A percentile compares a stretch with the other conserved stretches of the same genome.
phyloP scores from a whole-genome alignment of 306 rosid species.

The Glycyrrhiza uralensis region DNA sequence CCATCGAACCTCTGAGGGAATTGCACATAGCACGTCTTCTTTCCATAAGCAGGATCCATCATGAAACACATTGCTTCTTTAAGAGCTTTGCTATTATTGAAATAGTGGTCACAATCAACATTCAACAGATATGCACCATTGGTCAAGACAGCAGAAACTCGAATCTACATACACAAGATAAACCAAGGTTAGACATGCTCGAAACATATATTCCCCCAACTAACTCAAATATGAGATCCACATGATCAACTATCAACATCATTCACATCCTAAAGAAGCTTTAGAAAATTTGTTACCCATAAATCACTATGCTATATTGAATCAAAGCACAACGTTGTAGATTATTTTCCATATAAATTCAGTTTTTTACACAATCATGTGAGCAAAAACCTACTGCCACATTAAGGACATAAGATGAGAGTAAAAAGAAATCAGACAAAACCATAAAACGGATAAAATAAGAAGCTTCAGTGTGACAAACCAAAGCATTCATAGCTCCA shows the following conservation, averaged over 20 bases:
- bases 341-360: constrained; percentile 3
- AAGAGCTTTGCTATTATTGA: constrained; percentile 95
- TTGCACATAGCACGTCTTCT: constrained; percentile 96
- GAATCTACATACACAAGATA: constrained; percentile 61
- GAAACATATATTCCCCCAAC: background rate
- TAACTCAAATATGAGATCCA: background rate
- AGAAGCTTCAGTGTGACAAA: constrained; percentile 36
- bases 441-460: constrained; percentile 1
- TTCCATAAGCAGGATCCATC: constrained; percentile 96
- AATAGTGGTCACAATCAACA: constrained; percentile 98
- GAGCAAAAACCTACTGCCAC: background rate
- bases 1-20: constrained; percentile 99
- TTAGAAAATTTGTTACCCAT: background rate
- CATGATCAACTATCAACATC: background rate
- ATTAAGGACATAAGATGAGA: background rate
- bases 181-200: constrained; percentile 29
- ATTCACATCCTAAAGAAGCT: constrained; percentile 9
- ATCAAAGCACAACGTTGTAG: background rate
- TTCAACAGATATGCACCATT: constrained; percentile 96
- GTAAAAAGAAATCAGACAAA: background rate
- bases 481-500: constrained; percentile 99
- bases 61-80: constrained; percentile 99
- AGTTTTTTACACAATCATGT: background rate
- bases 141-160: constrained; percentile 97
- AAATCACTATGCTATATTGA: background rate